Evolutionary conservation across 2,329 filamentous ascomycete species (phyloP), one percentile per base, ranked within the genome.

Genomic region (Talaromyces sp.): DNA sequence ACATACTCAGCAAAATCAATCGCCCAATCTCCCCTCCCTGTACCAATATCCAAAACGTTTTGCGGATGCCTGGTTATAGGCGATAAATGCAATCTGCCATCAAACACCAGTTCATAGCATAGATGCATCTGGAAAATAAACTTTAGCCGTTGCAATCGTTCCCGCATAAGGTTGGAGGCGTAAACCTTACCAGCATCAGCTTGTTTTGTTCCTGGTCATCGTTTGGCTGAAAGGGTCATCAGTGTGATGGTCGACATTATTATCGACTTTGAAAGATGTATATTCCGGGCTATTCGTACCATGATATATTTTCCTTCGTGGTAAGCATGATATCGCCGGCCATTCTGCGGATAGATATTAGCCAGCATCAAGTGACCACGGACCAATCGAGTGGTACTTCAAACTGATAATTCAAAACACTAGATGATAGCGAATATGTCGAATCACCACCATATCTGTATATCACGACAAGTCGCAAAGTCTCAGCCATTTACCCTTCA

Each of bases 251-350:
- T 5, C 15, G 17, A 1, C 3, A 13, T 53, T 8, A 22, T 45
- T 5, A 51, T 27, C 47, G 5, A 51, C 4, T 29, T 15, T 51
- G 47, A 2, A 27, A 51, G 5, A 2, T 6, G 22, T 15, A 6
- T 53, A 3, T 31, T 38, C n/a, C 31, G 31, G n/a, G 31, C n/a
- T 36, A 15, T 38, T 13, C 58, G 19, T 65, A 68, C 67, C 67
- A 68, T 68, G 13, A 68, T 68, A 19, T 68, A 68, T 65, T 67
- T 67, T 13, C 67, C 67, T 53, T 67, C 66, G 27, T 67, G 66
- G 49, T 67, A 67, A 27, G 64, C 66, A 45, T 67, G 66, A 59
- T 68, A 68, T 63, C 67, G 61, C 29, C 67, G 61, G 10, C 67
- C 67, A 61, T 68, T 67, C 67, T 68, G 58, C 29, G 31, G 15